Evolutionary conservation across 352 stramenopile genomes (phyloP).

Genomic region (Globisporangium spinosum): DNA sequence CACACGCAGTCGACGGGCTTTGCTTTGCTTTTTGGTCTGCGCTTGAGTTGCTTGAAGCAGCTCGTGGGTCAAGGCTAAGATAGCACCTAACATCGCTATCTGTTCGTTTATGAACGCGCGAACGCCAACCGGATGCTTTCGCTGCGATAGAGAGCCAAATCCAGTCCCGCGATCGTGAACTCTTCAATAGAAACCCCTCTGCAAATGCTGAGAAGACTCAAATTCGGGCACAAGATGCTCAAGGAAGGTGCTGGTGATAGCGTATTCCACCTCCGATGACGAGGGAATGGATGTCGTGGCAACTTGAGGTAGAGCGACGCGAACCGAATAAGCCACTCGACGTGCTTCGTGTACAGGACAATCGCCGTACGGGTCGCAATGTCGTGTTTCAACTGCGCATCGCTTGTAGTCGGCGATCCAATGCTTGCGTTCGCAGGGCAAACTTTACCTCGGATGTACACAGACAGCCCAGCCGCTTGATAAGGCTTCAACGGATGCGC

Average conservation of each 20-base stretch:
- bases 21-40: constrained; percentile 3
- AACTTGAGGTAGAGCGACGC: constrained; percentile 42
- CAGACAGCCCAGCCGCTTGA: constrained; percentile 31
- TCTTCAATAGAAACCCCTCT: constrained; percentile 46
- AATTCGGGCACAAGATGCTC: not conserved
- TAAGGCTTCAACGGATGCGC: constrained; percentile 24
- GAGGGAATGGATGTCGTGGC: constrained; percentile 25
- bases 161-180: constrained; percentile 58
- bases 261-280: constrained; percentile 6
- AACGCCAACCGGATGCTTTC: constrained; percentile 57
- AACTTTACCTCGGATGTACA: constrained; percentile 47
- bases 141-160: constrained; percentile 68
- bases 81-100: constrained; percentile 39
- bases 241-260: constrained; percentile 5
- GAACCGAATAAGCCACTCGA: constrained; percentile 74
- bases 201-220: constrained; percentile 31
- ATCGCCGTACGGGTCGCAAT: constrained; percentile 54
- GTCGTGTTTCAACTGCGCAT: constrained; percentile 43
- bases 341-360: constrained; percentile 69
- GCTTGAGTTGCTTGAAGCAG: constrained; percentile 20
- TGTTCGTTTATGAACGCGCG: constrained; percentile 68
- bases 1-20: constrained; percentile 26
- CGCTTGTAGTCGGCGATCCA: constrained; percentile 6
- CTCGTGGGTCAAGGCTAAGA: constrained; percentile 30
- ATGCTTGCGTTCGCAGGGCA: constrained; percentile 18